These are phyloP conservation scores for Fonsecaea pedrosoi DNA, from an alignment of 2,329 filamentous ascomycete species.

Conservation along the genomic window DNA sequence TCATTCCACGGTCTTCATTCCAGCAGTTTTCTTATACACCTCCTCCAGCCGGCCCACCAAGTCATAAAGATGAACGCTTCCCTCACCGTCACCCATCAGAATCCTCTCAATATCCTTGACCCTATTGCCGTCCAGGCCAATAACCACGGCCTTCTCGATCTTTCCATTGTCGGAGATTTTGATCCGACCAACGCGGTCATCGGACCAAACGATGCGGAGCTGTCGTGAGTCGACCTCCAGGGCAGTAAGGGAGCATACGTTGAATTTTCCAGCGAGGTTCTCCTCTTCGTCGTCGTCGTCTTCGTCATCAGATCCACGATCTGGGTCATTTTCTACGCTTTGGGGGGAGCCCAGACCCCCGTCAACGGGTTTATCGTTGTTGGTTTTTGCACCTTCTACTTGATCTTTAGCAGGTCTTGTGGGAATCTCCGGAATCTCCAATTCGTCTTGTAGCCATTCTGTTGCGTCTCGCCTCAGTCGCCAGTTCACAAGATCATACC, in stretches of 20 bases:
- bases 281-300: constrained; percentile 14
- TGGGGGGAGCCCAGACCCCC: neutral
- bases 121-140: constrained; percentile 41
- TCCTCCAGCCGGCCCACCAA: neutral
- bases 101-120: constrained; percentile 26
- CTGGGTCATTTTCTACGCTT: neutral
- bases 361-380: constrained; percentile 22
- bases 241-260: constrained; percentile 47
- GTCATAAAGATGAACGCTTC: neutral
- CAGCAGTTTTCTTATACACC: neutral
- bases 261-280: constrained; percentile 38
- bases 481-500: constrained; percentile 52
- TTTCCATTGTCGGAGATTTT: constrained; percentile 50
- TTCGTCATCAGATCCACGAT: neutral
- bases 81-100: constrained; percentile 17
- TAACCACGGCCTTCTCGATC: constrained; percentile 52
- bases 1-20: neutral
- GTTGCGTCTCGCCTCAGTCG: constrained; percentile 50
- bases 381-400: neutral
- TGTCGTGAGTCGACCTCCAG: constrained; percentile 51
- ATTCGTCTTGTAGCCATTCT: constrained; percentile 36
- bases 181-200: constrained; percentile 53
- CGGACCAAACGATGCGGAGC: constrained; percentile 52
- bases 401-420: neutral
- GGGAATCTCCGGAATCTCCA: constrained; percentile 23